Evolutionary conservation across 495 filamentous ascomycete species (phyloP), one percentile per base, ranked within the genome.

Genomic region (Podospora pseudoanserina): DNA sequence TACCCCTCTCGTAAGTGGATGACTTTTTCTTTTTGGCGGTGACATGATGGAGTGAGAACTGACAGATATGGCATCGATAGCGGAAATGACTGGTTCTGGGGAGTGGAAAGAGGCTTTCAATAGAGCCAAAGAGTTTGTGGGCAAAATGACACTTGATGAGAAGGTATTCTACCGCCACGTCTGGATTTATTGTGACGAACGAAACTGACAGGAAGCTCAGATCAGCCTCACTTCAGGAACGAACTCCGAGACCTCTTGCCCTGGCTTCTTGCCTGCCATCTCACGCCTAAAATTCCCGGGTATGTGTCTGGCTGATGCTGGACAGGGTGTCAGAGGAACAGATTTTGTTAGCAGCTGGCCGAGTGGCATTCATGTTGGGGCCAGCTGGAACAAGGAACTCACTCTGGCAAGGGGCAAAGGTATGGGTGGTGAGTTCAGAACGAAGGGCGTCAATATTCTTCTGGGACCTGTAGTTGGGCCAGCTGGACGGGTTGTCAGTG

Each of bases 391-490:
- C 71, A 80, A 79, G 58, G 73, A 78, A 1, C 78, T 90, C 18
- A 78, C 86, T 27, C 72, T 79, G 23, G 66, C 83, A 63, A 72
- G 86, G 59, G 88, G 78, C 0, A 55, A 74, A 1, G 78, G 82
- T 3, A 87, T 90, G 82, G 87, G 83, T 16, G 77, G 74, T 1
- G 87, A 89, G 72, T 90, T 86, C 75, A 82, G 79, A 27, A 78
- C 74, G 2, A 86, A 92, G 74, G 90, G 89, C 0, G 84, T 91
- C 6, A 87, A 92, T 73, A 81, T 92, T 20, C 79, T 85, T 4
- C 78, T 92, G 18, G 89, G 89, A 0, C 90, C 89, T 5, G 87
- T 91, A 11, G 84, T 87, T 65, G 86, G 85, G 0, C 86, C 85
- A 4, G 70, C 84, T 2, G 86, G 86, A 3, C 76, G 86, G 0